A percentile compares a stretch with the other conserved stretches of the same genome.
These are phyloP conservation scores for Leccinum truebloodii DNA, from an alignment of 768 basidiomycete genomes.

Conservation along the genomic window DNA sequence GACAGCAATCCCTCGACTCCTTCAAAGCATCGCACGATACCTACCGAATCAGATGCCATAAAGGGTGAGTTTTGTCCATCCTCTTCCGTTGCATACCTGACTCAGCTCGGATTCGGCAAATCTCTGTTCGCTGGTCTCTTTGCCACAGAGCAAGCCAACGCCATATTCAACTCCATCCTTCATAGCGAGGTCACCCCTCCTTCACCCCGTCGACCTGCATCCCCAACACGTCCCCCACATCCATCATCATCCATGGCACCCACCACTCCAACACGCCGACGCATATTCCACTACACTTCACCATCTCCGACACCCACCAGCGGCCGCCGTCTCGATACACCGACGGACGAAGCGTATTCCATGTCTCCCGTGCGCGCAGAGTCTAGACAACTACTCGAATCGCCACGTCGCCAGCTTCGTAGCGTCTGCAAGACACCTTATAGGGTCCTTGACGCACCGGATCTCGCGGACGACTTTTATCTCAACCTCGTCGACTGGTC, in stretches of 20 bases:
- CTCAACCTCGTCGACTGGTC: conserved; percentile 98
- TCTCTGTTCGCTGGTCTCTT: conserved; percentile 11
- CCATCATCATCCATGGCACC: conserved; percentile 41
- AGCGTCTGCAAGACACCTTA: conserved; percentile 94
- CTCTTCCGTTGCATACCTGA: not conserved
- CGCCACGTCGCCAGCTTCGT: conserved; percentile 77
- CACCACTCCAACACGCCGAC: conserved; percentile 50
- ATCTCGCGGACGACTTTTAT: conserved; percentile 97
- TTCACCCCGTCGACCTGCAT: conserved; percentile 60
- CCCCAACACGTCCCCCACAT: conserved; percentile 52
- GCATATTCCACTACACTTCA: conserved; percentile 69
- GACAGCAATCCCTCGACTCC: conserved; percentile 57
- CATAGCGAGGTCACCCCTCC: conserved; percentile 78
- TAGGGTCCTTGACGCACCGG: conserved; percentile 95
- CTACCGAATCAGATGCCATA: conserved; percentile 72
- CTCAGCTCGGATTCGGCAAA: conserved; percentile 12
- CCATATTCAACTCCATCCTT: conserved; percentile 75
- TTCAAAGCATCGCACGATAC: conserved; percentile 62
- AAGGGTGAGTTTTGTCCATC: conserved; percentile 51
- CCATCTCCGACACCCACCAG: conserved; percentile 54
- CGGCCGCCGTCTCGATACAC: conserved; percentile 67
- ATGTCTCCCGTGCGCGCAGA: conserved; percentile 87
- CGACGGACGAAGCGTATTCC: conserved; percentile 86
- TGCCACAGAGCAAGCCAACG: conserved; percentile 75
- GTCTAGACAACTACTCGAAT: conserved; percentile 79